Conservation (phyloP, 2,329 filamentous ascomycete species). For the Lecanosticta acicola region DNA sequence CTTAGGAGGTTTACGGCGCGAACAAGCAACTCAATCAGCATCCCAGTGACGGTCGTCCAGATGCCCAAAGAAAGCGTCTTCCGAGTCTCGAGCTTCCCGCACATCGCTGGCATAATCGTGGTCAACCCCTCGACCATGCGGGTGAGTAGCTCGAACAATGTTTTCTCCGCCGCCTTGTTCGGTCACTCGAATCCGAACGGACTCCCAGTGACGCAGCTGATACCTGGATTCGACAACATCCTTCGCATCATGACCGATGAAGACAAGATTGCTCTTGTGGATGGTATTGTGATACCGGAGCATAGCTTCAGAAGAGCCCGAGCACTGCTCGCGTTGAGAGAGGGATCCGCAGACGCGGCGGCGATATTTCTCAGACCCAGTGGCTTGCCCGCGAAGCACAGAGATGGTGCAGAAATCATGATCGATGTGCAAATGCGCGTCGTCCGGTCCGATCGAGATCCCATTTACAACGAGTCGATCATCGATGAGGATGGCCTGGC, state of each 20-base stretch:
- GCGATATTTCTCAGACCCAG: slow-evolving; percentile 76
- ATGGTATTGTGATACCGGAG: slow-evolving; percentile 95
- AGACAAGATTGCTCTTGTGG: slow-evolving; percentile 73
- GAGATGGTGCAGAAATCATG: slow-evolving; percentile 85
- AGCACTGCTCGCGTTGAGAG: slow-evolving; percentile 74
- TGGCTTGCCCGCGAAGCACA: slow-evolving; percentile 77
- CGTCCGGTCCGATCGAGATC: slow-evolving; percentile 74
- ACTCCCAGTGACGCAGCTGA: slow-evolving; percentile 68
- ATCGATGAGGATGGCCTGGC: slow-evolving; percentile 57
- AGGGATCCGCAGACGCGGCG: slow-evolving; percentile 70
- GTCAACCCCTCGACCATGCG: slow-evolving; percentile 71
- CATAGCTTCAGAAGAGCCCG: slow-evolving; percentile 89
- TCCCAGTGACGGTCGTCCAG: slow-evolving; percentile 77
- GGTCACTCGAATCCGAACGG: slow-evolving; percentile 81
- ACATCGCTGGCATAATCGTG: slow-evolving; percentile 95
- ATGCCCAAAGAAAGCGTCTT: slow-evolving; percentile 64
- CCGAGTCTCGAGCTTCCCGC: slow-evolving; percentile 86
- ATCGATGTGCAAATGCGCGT: slow-evolving; percentile 96
- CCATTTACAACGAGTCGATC: slow-evolving; percentile 56
- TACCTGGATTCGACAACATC: slow-evolving; percentile 82
- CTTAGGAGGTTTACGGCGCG: slow-evolving; percentile 79
- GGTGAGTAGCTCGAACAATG: slow-evolving; percentile 88
- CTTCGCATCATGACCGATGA: slow-evolving; percentile 77
- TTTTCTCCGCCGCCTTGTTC: slow-evolving; percentile 88
- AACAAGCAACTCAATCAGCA: slow-evolving; percentile 69